Base-by-base conservation (phyloP, 805 yeast genomes). In the Geotrichum ghanense region DNA sequence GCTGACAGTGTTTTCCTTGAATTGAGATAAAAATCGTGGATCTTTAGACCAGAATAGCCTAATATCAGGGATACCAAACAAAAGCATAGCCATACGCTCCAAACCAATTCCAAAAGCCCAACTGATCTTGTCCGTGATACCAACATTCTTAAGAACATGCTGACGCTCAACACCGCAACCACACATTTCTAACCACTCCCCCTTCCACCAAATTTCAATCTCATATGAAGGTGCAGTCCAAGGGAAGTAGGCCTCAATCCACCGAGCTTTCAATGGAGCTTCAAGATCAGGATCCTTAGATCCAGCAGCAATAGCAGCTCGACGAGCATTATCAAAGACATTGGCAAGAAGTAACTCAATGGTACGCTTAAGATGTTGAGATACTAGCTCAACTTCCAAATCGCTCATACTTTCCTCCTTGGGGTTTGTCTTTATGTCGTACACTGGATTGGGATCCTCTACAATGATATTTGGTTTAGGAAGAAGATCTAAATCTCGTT, bases 141-240 rank as follows among this genome's bases (percentile, higher is more conserved):
- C 94, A 1, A 96, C 75, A 53, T 81, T 83, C 20, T 75, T 68
- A 34, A 87, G 69, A 0, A 90, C 95, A 44, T 78, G 78, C 54
- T 86, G 82, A 53, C 78, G 79, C 5, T 88, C 95, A 31, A 90
- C 73, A 22, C 98, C 98, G 66, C 95, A 86, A 0, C 98, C 98
- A 58, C 95, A 86, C 61, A 95, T 80, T 67, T 92, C 98, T 27
- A 92, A 71, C 98, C 98, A 92, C 55, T 89, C 95, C 45, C 92
- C 95, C 60, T 88, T 85, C 97, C 97, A 92, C 89, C 94, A 88
- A 3, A 92, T 95, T 65, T 92, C 98, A 54, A 94, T 87, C 59
- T 92, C 97, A 94, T 95, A 92, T 40, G 95, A 84, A 2, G 98
- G 98, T 1, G 95, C 79, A 2, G 98, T 92, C 97, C 97, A 92